These are phyloP conservation scores for Cryptosporidium muris DNA, from an alignment of 169 alveolate species.

Conservation along the genomic window DNA sequence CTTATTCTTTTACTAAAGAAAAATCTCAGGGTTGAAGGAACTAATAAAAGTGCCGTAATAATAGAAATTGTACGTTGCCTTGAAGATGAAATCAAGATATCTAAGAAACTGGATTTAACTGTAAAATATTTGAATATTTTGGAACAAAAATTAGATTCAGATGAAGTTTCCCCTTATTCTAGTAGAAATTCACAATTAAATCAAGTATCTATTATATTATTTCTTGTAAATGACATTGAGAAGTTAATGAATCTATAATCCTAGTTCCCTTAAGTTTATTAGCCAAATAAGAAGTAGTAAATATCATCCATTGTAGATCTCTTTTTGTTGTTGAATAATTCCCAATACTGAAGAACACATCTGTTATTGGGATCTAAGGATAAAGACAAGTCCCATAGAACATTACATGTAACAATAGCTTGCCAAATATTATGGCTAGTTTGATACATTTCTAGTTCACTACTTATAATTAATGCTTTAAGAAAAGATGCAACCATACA, in stretches of 20 bases:
- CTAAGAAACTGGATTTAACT: too few relatives aligned
- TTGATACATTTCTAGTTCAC: neutral
- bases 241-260: neutral
- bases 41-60: too few relatives aligned
- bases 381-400: conserved; percentile 36
- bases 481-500: conserved; percentile 66
- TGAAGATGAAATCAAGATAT: too few relatives aligned
- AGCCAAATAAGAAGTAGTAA: conserved; percentile 14
- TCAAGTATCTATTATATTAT: neutral
- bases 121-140: too few relatives aligned
- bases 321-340: conserved; percentile 6
- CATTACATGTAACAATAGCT: conserved; percentile 8
- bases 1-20: conserved; percentile 1
- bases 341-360: conserved; percentile 53
- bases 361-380: conserved; percentile 45
- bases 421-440: conserved; percentile 30
- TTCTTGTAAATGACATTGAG: conserved; percentile 42
- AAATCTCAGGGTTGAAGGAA: neutral
- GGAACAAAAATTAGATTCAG: too few relatives aligned
- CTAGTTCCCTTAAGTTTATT: neutral
- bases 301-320: conserved; percentile 13
- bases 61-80: too few relatives aligned
- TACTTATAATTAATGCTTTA: conserved; percentile 15
- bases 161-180: too few relatives aligned
- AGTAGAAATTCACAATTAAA: neutral